Base-by-base conservation (phyloP, 331 rosid genomes). In the Ulmus americana region DNA sequence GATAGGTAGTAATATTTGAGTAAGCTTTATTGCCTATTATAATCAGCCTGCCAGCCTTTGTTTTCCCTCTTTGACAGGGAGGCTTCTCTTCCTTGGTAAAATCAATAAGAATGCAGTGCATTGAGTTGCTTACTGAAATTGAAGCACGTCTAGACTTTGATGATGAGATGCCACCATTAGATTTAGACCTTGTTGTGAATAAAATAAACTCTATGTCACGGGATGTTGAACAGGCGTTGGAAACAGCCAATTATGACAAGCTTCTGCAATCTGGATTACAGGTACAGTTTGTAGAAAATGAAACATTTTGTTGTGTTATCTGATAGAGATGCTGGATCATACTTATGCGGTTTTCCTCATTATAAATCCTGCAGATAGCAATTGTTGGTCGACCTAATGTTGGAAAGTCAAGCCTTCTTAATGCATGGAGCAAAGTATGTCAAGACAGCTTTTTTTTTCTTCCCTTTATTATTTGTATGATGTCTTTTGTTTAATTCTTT, bases 401-500 rank as follows among this genome's bases (percentile, higher is more conserved):
- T 44, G 98, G 97, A 77, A 92, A 92, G 80, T 92, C 98, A 13
- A 89, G 98, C 83, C 95, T 92, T 71, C 98, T 92, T 71, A 92
- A 92, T 89, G 95, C 97, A 65, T 92, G 98, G 98, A 85, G 97
- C 91, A 89, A 83, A 87, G 98, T 92, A 85, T 72, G 95, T 75
- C 53, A 22, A 50, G 48, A 28, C 48, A 59, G 20, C n/a, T 15
- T 41, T 56, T 44, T 9, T 39, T 1, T 35, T 49, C 10, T 49
- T 43, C 10, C 10, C 14, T 5, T 45, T 58, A 18, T 28, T 28
- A 47, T 47, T 49, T 60, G 16, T 43, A 57, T 6, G 51, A 6
- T 28, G 14, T 15, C 11, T 40, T 15, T 22, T 60, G 50, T 7
- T 43, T 44, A 6, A 15, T 43, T 42, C 1, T 8, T 42, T 15